Conservation (phyloP, 1,284 basidiomycete species). For the Irpex rosettiformis region DNA sequence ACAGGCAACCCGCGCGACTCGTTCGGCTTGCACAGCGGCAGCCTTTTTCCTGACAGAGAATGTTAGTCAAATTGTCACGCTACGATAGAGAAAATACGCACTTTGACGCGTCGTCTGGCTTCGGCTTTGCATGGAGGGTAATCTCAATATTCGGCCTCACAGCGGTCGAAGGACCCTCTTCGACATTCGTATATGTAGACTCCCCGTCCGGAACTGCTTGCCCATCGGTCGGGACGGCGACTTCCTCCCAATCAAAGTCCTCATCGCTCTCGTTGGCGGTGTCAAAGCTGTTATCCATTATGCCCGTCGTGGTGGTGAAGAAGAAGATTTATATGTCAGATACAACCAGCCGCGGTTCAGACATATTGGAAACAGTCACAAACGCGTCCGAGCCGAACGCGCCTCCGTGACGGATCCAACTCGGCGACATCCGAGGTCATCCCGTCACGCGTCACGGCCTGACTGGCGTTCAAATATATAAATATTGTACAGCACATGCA, state of each 20-base stretch:
- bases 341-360: neutral
- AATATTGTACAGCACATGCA: too few relatives aligned
- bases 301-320: neutral
- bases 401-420: neutral
- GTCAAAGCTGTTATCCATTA: conserved; percentile 14
- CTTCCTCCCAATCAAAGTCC: conserved; percentile 44
- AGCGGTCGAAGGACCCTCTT: conserved; percentile 20
- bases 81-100: conserved; percentile 16
- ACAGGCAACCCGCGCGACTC: conserved; percentile 69
- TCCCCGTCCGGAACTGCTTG: neutral
- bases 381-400: neutral
- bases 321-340: neutral
- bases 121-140: conserved; percentile 45
- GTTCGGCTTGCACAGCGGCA: conserved; percentile 55
- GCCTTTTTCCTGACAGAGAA: conserved; percentile 38
- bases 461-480: too few relatives aligned
- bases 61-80: neutral
- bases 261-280: conserved; percentile 34
- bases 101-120: conserved; percentile 31
- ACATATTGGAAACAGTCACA: neutral
- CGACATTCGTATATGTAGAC: conserved; percentile 12
- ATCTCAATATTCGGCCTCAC: conserved; percentile 47
- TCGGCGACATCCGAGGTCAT: neutral
- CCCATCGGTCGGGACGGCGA: conserved; percentile 30
- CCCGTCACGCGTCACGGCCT: too few relatives aligned